phyloP scores from a whole-genome alignment of 768 basidiomycete species.

The Boletus fagicola region DNA sequence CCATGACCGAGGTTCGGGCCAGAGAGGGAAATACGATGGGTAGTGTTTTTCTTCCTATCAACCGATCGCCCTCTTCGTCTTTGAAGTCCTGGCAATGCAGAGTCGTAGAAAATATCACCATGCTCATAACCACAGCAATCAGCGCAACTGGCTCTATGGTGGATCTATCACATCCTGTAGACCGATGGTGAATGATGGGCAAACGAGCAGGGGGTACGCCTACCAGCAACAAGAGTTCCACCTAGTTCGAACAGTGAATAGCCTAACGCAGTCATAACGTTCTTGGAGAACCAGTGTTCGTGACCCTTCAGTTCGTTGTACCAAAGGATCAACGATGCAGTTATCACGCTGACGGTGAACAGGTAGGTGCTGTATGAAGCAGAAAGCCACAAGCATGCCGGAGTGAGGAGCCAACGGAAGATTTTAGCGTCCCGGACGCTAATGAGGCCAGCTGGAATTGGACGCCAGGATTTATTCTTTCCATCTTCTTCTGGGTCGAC shows the following conservation, averaged over 20 bases:
- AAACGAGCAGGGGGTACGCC: conserved; percentile 1
- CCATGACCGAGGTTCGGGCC: conserved; percentile 26
- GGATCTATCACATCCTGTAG: conserved; percentile 24
- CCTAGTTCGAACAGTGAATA: conserved; percentile 39
- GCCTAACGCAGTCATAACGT: conserved; percentile 37
- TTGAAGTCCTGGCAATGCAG: conserved; percentile 37
- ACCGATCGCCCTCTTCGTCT: conserved; percentile 43
- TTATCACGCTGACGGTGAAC: conserved; percentile 33
- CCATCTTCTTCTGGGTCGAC: conserved; percentile 42
- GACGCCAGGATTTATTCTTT: conserved; percentile 44
- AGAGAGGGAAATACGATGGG: conserved; percentile 43
- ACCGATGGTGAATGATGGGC: conserved; percentile 1
- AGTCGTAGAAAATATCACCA: conserved; percentile 37
- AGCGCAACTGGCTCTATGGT: conserved; percentile 26
- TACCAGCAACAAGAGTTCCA: conserved; percentile 38
- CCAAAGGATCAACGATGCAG: conserved; percentile 29
- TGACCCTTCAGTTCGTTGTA: conserved; percentile 39
- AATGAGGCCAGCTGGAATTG: conserved; percentile 46
- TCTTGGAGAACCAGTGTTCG: conserved; percentile 35
- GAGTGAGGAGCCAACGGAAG: conserved; percentile 38
- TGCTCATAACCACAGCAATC: conserved; percentile 32
- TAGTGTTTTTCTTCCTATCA: conserved; percentile 40
- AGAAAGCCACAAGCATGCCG: conserved; percentile 37
- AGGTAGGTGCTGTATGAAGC: conserved; percentile 33
- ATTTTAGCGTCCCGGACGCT: conserved; percentile 35